A percentile compares a stretch with the other conserved stretches of the same genome.
Evolutionary conservation across 805 yeast species (phyloP).

Genomic region (Ogataea methylovora): DNA sequence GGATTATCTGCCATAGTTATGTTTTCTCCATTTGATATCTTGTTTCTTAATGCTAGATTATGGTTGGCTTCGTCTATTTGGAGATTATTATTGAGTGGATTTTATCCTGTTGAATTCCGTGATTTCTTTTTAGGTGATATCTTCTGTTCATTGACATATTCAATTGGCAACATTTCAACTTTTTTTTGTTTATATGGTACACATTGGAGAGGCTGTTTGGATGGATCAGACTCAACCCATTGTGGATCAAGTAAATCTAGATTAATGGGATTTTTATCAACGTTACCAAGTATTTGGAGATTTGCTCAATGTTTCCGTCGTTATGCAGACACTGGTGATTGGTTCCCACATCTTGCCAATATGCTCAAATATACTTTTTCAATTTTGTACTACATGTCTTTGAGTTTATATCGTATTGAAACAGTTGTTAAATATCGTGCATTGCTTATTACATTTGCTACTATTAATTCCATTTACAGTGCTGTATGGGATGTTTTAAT

Average conservation of each 20-base stretch:
- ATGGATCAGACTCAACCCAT: conserved; percentile 27
- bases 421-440: conserved; percentile 35
- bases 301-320: conserved; percentile 86
- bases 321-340: conserved; percentile 85
- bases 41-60: conserved; percentile 55
- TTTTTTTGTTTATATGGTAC: conserved; percentile 77
- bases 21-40: conserved; percentile 53
- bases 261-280: conserved; percentile 71
- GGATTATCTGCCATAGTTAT: conserved; percentile 42
- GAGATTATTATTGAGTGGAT: conserved; percentile 72
- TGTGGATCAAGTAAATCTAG: conserved; percentile 81
- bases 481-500: conserved; percentile 84
- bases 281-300: conserved; percentile 88
- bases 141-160: conserved; percentile 79
- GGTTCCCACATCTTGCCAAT: conserved; percentile 94
- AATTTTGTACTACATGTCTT: conserved; percentile 57
- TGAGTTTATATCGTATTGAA: conserved; percentile 74
- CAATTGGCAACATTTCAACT: conserved; percentile 77
- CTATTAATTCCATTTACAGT: conserved; percentile 62
- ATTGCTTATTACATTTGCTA: conserved; percentile 66
- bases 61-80: conserved; percentile 72
- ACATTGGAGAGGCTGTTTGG: conserved; percentile 53
- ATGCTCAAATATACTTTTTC: conserved; percentile 69
- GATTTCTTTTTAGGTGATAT: conserved; percentile 94
- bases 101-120: conserved; percentile 90